Evolutionary conservation across 768 basidiomycete genomes (phyloP), one percentile per base, ranked within the genome.

Genomic region (Pisolithus microcarpus): DNA sequence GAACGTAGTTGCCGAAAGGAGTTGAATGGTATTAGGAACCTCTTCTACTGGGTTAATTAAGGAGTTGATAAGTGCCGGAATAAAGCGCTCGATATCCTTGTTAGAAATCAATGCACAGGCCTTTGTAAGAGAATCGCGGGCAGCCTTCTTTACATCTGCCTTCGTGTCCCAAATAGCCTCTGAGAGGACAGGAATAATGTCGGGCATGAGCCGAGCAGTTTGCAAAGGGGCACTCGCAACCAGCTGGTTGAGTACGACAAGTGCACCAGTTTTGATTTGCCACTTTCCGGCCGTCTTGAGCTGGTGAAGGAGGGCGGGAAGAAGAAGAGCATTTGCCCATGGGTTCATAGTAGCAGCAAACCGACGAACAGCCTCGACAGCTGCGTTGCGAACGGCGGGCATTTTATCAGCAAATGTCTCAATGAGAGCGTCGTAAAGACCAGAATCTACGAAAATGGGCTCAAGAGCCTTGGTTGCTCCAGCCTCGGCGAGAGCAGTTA

Each of bases 81-180:
- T 91, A 76, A 88, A 96, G 73, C 83, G 84, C 82, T 90, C 87
- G 52, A 91, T 93, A 74, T 95, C 94, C 85, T 96, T 97, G 86
- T 97, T 97, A 60, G 92, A 92, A 58, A 96, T 81, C 58, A 97
- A 76, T 63, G 91, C 91, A 62, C 89, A 91, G 57, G 92, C 85
- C 78, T 93, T 94, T 61, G 90, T 90, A 65, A 97, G 84, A 56
- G 93, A 85, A 68, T 89, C 85, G 66, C 91, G 91, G 54, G 95
- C 93, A 37, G 91, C 89, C 79, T 97, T 96, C 85, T 98, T 97
- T 70, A 97, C 95, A 58, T 96, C 92, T 43, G 92, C 84, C 75
- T 97, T 97, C 71, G 92, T 95, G 72, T 96, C 94, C 95, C 95
- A 98, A 62, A 98, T 95, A 52, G 87, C 91, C 65, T 92, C 94